Base-by-base conservation (phyloP, 1,284 basidiomycete genomes). In the Rhodofomes roseus region DNA sequence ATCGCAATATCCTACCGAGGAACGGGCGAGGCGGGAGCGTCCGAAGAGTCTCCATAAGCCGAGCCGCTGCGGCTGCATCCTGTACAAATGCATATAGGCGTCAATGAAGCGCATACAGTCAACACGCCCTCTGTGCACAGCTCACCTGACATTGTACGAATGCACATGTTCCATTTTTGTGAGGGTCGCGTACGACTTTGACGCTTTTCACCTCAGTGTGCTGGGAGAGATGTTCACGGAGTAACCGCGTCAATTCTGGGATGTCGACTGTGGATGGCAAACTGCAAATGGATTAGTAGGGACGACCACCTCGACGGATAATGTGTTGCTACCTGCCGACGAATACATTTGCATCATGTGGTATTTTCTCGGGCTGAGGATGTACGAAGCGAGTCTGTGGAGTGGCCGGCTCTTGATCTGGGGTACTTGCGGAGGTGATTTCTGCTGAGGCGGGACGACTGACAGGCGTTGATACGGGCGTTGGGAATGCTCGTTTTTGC, bases 81-180 rank as follows among this genome's bases (percentile, higher is more conserved):
- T 92, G 37, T 29, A 61, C 59, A 64, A n/a, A 55, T 55, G 63
- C 64, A 61, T 62, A 65, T 56, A 11, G 37, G 44, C 37, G 11
- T 18, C 27, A 11, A 18, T 43, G 2, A 39, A 20, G 46, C 40
- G 56, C 29, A 59, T 60, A 57, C 58, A 56, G 22, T 39, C 43
- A 54, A 34, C 31, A 5, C 4, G 16, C 16, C 23, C 18, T 25
- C 36, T 20, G 46, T 48, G 55, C 2, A 58, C 53, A 23, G 50
- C 78, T 54, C 67, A 89, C 90, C 78, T 90, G 81, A 78, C 89
- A 92, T 72, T 92, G 90, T 18, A 91, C 84, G 70, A 92, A 92
- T 53, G 90, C 90, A 67, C 90, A 91, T 39, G 86, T 81, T 27
- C 88, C 85, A 44, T 89, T 87, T 70, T 85, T 87, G 59, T 79